These are phyloP conservation scores for Trametes gibbosa DNA, from an alignment of 768 basidiomycete species.

Conservation along the genomic window DNA sequence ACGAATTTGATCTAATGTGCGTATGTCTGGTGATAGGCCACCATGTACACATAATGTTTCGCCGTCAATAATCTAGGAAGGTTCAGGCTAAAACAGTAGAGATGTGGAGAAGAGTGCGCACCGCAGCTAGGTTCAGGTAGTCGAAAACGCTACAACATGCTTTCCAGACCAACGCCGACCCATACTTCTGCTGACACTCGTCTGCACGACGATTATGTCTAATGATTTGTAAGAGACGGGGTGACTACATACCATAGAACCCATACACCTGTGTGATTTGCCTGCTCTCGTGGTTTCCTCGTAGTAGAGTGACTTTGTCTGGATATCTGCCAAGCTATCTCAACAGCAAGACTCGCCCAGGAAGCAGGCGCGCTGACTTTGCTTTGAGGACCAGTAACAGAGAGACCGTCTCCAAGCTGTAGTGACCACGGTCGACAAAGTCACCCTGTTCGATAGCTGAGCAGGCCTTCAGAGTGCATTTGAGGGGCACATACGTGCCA, in stretches of 20 bases:
- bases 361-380: slow-evolving; percentile 43
- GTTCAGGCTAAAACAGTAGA: neutral
- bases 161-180: slow-evolving; percentile 93
- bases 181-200: slow-evolving; percentile 98
- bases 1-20: slow-evolving; percentile 91
- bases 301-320: slow-evolving; percentile 84
- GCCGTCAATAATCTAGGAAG: slow-evolving; percentile 84
- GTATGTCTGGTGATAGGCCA: slow-evolving; percentile 92
- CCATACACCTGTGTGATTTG: slow-evolving; percentile 99
- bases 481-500: slow-evolving; percentile 63
- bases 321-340: slow-evolving; percentile 61
- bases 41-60: slow-evolving; percentile 93
- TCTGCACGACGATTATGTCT: slow-evolving; percentile 42
- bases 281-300: slow-evolving; percentile 95
- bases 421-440: slow-evolving; percentile 96
- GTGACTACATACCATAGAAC: slow-evolving; percentile 75
- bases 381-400: slow-evolving; percentile 87
- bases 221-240: neutral
- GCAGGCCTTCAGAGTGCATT: slow-evolving; percentile 12
- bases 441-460: slow-evolving; percentile 63
- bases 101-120: slow-evolving; percentile 35
- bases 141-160: slow-evolving; percentile 97
- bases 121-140: slow-evolving; percentile 91
- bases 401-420: slow-evolving; percentile 93
- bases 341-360: neutral